Evolutionary conservation across 2,329 filamentous ascomycete genomes (phyloP), one percentile per base, ranked within the genome.

Genomic region (Amauroascus niger): DNA sequence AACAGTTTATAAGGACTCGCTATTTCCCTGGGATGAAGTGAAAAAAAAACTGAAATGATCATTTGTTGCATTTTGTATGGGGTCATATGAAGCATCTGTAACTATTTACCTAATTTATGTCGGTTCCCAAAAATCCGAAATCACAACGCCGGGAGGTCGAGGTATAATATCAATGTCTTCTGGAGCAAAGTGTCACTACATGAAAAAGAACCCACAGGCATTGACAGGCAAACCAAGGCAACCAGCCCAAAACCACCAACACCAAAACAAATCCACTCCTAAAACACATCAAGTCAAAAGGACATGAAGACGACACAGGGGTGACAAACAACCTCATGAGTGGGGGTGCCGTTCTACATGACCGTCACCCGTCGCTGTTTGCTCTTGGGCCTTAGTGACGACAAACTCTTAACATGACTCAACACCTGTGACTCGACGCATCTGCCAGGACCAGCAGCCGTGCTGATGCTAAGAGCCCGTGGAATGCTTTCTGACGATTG

Each of bases 331-430:
- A 16, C 35, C 35, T 18, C 35, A 6, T 5, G 5, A 18, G 14
- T 9, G 14, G 9, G n/a, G 9, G 11, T 32, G 16, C 41, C 14
- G 3, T 30, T 28, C 24, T 46, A 52, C 2, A 24, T 32, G n/a
- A 52, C 41, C 30, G 50, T 52, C 13, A 18, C 28, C 32, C 50
- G 40, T 16, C 50, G 50, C 13, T 39, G 41, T 24, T 46, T 52
- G 39, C 26, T 30, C 8, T 44, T 26, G 13, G 14, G 37, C 6
- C 30, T 32, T 5, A 16, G 8, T 6, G 11, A 30, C 16, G 16
- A 18, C 8, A 9, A 30, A 37, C 14, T 33, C 14, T 22, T 26
- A 14, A 2, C 46, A 16, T 9, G 13, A 16, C 24, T 28, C 16
- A 28, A 18, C 14, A 8, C 14, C 8, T 1, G 18, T 26, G 49